Conservation (phyloP, 2,329 filamentous ascomycete species). For the Cordyceps cicadae region DNA sequence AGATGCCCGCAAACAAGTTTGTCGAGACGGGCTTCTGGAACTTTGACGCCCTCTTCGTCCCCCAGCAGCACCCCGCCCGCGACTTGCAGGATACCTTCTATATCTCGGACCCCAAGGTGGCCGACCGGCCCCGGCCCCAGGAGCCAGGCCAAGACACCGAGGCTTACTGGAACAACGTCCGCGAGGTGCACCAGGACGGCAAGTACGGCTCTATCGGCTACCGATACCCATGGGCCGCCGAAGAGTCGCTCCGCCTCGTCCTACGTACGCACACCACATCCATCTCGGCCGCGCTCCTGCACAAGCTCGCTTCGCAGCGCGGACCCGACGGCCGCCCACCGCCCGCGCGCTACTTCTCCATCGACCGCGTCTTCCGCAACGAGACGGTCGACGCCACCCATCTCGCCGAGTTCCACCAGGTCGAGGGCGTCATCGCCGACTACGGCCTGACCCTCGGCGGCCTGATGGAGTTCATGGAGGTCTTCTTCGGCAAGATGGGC, state of each 20-base stretch:
- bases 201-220: slow-evolving; percentile 95
- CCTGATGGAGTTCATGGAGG: slow-evolving; percentile 85
- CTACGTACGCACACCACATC: slow-evolving; percentile 95
- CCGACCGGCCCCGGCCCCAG: slow-evolving; percentile 57
- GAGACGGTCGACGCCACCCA: slow-evolving; percentile 96
- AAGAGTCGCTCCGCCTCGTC: slow-evolving; percentile 79
- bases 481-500: slow-evolving; percentile 96
- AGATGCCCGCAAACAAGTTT: slow-evolving; percentile 92
- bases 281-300: slow-evolving; percentile 81
- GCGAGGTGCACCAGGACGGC: slow-evolving; percentile 78
- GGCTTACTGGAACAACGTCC: slow-evolving; percentile 81
- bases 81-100: slow-evolving; percentile 99
- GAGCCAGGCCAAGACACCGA: slow-evolving; percentile 60
- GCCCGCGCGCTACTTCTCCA: slow-evolving; percentile 91
- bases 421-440: slow-evolving; percentile 97
- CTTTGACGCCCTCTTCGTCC: slow-evolving; percentile 93
- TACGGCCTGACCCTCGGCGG: slow-evolving; percentile 88
- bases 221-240: slow-evolving; percentile 84
- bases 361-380: slow-evolving; percentile 96
- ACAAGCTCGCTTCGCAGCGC: slow-evolving; percentile 77
- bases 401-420: slow-evolving; percentile 95
- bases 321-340: slow-evolving; percentile 59
- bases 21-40: slow-evolving; percentile 98
- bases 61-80: slow-evolving; percentile 93
- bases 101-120: slow-evolving; percentile 77